Base-by-base conservation (phyloP, 140 eudicot genomes). In the Flaveria floridana region DNA sequence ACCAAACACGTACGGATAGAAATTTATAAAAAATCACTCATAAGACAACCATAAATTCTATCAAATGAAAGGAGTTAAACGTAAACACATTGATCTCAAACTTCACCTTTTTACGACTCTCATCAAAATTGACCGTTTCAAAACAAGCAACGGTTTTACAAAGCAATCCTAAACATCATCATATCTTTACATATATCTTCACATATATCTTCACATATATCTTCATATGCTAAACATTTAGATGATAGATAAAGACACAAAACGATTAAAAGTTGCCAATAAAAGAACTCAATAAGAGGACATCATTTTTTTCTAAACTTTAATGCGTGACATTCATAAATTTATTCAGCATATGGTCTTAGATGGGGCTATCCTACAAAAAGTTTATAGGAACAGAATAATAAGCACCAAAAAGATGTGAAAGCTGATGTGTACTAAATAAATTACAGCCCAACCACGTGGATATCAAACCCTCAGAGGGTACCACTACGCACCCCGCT, bases 401-500 rank as follows among this genome's bases (percentile, higher is more conserved):
- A 76, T 76, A 20, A 39, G 71, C 20, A 59, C 11, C 51, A 62
- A 70, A 78, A 71, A 61, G 41, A 62, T 48, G 57, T 2, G 62
- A 28, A 61, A 30, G 70, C 58, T 71, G 82, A 71, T 8, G 72
- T 77, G 81, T 77, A 70, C 4, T n/a, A n/a, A 62, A 61, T 62
- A 65, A 72, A 12, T 65, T 55, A 73, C 70, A 80, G 71, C 55
- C 71, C 4, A 72, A 79, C 75, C 79, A 80, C 84, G 84, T 80
- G 80, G 80, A 74, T 26, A 42, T 68, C 65, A 62, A 78, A 34
- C 30, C 53, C 21, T 10, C 68, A 71, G 72, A 79, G 28, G 63
- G 76, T 74, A 78, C 7, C 59, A 67, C 0, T 80, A 48, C 84
- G 80, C 84, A 80, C 84, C 66, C 71, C 34, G 84, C 76, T 68